Evolutionary conservation across 2,329 filamentous ascomycete species (phyloP), one percentile per base, ranked within the genome.

Genomic region (Penicillium hordei): DNA sequence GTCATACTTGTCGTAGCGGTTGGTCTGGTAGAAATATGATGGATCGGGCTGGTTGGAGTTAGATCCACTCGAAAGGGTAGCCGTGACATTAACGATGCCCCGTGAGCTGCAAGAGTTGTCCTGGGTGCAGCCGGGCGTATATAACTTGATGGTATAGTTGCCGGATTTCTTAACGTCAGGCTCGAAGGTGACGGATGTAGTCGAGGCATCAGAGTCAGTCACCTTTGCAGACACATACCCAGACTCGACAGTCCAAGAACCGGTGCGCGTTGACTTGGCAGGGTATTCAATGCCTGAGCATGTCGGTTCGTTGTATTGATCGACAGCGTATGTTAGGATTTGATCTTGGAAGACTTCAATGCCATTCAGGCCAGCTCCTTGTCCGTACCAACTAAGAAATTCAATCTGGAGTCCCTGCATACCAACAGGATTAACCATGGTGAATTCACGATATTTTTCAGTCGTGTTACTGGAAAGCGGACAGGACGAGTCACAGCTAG

Each of bases 1-100:
- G 71, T 99, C 94, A 70, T 96, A 97, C 75, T 99, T 99, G 79
- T 97, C 93, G 73, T 88, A 95, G 72, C 95, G 84, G 76, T 99
- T 99, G 19, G 93, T 96, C 75, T 99, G 94, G 71, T 84, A 95
- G 8, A 97, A 78, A 0, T 84, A 82, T 0, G 81, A 85, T 29
- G 84, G 82, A 57, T 87, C 81, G 5, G 83, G 79, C 61, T 67
- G 77, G 65, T 66, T 75, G 70, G 55, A 76, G 68, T 70, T 81
- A 68, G 65, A 76, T 31, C 70, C 70, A 39, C 72, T 73, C 3
- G 86, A 83, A 79, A 94, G 86, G 25, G 81, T 82, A 34, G 87
- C 90, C 1, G 89, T 93, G 52, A 99, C 82, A 65, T 92, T 92
- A 57, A 97, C 88, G 67, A 86, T 84, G 17, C 93, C 94, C 68